Conservation (phyloP, 179 eudicot genomes). For the Beta corolliflora region DNA sequence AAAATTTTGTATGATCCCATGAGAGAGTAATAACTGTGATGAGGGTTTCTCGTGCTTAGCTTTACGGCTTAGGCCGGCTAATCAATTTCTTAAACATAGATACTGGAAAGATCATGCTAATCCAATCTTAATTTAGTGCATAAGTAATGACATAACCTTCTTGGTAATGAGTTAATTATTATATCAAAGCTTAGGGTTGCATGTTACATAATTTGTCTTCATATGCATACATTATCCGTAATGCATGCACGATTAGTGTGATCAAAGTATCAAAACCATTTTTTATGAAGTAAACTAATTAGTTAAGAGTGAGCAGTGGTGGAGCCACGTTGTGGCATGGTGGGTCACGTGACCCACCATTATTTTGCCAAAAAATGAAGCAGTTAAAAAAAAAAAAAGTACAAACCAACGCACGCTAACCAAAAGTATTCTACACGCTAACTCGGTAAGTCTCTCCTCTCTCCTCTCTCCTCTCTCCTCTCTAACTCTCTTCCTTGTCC, state of each 20-base stretch:
- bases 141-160: background rate
- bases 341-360: no score
- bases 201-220: background rate
- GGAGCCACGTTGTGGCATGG: no score
- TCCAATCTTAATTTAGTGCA: background rate
- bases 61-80: background rate
- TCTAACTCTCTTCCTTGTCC: no score
- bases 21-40: no score
- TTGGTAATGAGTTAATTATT: background rate
- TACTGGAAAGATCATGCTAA: background rate
- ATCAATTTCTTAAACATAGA: background rate
- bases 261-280: background rate
- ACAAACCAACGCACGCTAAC: no score
- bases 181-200: background rate
- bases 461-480: no score
- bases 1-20: no score
- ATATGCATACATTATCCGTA: conserved; percentile 7
- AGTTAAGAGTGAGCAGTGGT: background rate
- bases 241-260: conserved; percentile 14
- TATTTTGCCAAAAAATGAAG: no score
- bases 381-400: no score
- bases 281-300: background rate
- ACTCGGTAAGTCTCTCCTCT: no score
- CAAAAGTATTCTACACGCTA: no score
- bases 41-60: background rate